These are phyloP conservation scores for Magnaporthales sp. DNA, from an alignment of 2,329 filamentous ascomycete genomes.

Conservation along the genomic window DNA sequence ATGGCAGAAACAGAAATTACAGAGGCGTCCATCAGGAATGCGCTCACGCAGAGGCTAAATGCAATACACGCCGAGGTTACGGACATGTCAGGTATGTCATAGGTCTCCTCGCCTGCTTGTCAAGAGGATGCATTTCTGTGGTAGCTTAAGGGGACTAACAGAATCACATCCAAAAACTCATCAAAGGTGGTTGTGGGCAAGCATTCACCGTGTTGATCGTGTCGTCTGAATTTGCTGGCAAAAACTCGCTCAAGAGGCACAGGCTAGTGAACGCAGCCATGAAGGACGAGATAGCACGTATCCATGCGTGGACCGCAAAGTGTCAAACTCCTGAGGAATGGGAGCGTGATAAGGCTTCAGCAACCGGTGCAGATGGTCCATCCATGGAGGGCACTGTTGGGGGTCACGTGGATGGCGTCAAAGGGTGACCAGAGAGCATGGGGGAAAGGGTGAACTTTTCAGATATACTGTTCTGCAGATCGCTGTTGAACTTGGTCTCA, in stretches of 20 bases:
- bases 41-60: slow-evolving; percentile 60
- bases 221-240: slow-evolving; percentile 59
- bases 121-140: not conserved
- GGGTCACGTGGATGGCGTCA: slow-evolving; percentile 31
- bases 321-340: slow-evolving; percentile 89
- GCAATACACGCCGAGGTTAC: slow-evolving; percentile 79
- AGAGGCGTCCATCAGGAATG: slow-evolving; percentile 58
- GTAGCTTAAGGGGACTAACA: not conserved
- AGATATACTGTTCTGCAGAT: not conserved
- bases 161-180: slow-evolving; percentile 5
- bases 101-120: not conserved
- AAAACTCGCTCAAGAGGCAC: slow-evolving; percentile 74
- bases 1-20: slow-evolving; percentile 42
- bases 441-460: not conserved
- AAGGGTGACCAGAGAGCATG: slow-evolving; percentile 15
- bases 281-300: slow-evolving; percentile 79
- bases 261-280: slow-evolving; percentile 76
- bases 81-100: slow-evolving; percentile 74
- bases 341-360: slow-evolving; percentile 50
- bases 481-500: not conserved
- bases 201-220: slow-evolving; percentile 52
- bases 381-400: slow-evolving; percentile 34
- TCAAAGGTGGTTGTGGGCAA: slow-evolving; percentile 50
- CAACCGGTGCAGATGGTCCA: slow-evolving; percentile 21
- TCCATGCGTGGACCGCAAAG: slow-evolving; percentile 93